These are phyloP conservation scores for Moringa oleifera DNA, from an alignment of 345 rosid species.

Conservation along the genomic window DNA sequence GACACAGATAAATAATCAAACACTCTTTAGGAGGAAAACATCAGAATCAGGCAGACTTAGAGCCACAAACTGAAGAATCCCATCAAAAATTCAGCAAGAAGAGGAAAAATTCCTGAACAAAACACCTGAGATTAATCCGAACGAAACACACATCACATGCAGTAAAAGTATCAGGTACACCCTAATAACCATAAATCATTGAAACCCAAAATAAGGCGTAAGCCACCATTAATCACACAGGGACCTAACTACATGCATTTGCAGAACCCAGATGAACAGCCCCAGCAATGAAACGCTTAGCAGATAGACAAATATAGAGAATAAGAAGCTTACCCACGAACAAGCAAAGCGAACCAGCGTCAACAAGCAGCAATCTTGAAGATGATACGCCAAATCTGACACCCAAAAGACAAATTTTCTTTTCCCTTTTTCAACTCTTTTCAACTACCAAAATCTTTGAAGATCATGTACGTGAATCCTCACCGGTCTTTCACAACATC, in stretches of 20 bases:
- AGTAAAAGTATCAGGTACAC: neutral
- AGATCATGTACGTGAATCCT: no score
- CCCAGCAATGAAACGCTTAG: conserved; percentile 1
- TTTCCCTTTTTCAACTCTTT: neutral
- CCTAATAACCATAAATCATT: neutral
- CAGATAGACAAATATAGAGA: conserved; percentile 10
- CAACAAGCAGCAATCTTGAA: conserved; percentile 2
- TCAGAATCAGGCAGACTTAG: conserved; percentile 3
- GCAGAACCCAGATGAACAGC: neutral
- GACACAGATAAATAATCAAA: no score
- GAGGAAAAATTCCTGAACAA: conserved; percentile 5
- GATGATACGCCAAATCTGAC: conserved; percentile 10
- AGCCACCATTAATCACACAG: neutral
- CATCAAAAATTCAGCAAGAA: neutral
- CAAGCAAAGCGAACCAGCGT: neutral
- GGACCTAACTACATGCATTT: neutral
- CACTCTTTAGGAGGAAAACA: neutral
- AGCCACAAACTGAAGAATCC: conserved; percentile 1
- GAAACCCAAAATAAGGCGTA: neutral
- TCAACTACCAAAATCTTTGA: no score
- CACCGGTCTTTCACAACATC: no score
- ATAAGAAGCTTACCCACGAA: conserved; percentile 13
- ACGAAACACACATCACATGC: neutral
- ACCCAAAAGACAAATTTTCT: neutral
- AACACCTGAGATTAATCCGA: neutral